Conservation (phyloP, 768 basidiomycete species). For the Leccinum obscurum region DNA sequence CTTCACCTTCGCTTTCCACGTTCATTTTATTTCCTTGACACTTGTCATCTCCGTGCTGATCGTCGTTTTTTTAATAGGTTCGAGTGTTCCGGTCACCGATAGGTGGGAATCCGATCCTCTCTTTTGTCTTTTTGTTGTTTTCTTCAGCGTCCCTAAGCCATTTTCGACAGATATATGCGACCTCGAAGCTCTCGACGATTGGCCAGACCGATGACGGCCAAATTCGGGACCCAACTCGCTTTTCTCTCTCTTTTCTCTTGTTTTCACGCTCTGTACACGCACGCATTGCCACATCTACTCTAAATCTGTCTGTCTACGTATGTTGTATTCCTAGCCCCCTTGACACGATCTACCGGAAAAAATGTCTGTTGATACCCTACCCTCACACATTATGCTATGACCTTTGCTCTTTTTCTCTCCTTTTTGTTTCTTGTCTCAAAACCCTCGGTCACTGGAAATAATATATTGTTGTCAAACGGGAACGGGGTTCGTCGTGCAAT, state of each 20-base stretch:
- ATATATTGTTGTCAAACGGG: slow-evolving; percentile 7
- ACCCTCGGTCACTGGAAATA: slow-evolving; percentile 10
- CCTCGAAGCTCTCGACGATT: slow-evolving; percentile 25
- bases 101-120: slow-evolving; percentile 19
- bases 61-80: slow-evolving; percentile 18
- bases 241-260: not conserved
- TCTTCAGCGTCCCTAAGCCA: slow-evolving; percentile 1
- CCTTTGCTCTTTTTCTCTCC: not conserved
- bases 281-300: slow-evolving; percentile 24
- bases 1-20: not conserved
- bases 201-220: slow-evolving; percentile 20
- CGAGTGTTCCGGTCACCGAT: slow-evolving; percentile 34
- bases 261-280: slow-evolving; percentile 1
- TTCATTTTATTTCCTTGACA: not conserved
- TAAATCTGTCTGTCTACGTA: slow-evolving; percentile 15
- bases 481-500: not conserved
- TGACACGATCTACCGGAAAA: slow-evolving; percentile 5
- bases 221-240: not conserved
- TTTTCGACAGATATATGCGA: slow-evolving; percentile 30
- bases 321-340: slow-evolving; percentile 23
- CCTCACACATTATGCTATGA: slow-evolving; percentile 13
- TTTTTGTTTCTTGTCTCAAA: not conserved
- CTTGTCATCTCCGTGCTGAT: slow-evolving; percentile 9
- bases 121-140: not conserved
- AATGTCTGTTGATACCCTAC: not conserved